phyloP scores from a whole-genome alignment of 2,329 filamentous ascomycete genomes.

The Orbilia brochopaga region DNA sequence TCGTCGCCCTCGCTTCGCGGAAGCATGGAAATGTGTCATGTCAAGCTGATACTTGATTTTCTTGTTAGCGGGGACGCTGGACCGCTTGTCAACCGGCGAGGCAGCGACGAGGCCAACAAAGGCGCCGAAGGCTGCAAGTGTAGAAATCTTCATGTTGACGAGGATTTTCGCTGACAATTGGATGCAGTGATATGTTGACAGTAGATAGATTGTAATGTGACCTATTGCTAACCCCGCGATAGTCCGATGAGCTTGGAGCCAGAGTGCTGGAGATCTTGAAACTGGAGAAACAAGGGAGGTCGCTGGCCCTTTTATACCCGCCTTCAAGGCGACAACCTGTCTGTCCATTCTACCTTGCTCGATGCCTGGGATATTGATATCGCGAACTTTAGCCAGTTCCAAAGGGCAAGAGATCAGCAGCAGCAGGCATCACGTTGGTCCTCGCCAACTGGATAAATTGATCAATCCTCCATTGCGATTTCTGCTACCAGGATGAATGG shows the following conservation, averaged over 20 bases:
- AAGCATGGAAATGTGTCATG: slow-evolving; percentile 48
- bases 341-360: slow-evolving; percentile 11
- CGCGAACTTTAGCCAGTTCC: slow-evolving; percentile 41
- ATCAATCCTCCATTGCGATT: not conserved
- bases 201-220: no score
- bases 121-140: slow-evolving; percentile 30
- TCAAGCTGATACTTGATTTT: slow-evolving; percentile 50
- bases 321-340: not conserved
- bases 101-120: slow-evolving; percentile 41
- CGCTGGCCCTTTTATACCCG: slow-evolving; percentile 39
- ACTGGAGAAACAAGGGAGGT: slow-evolving; percentile 49
- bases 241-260: slow-evolving; percentile 10
- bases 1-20: slow-evolving; percentile 49
- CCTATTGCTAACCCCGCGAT: slow-evolving; percentile 26
- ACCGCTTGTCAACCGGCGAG: slow-evolving; percentile 39
- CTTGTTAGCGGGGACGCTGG: slow-evolving; percentile 40
- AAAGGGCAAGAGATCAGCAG: slow-evolving; percentile 47
- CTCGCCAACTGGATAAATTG: slow-evolving; percentile 45
- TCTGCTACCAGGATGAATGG: not conserved
- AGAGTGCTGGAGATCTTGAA: slow-evolving; percentile 30
- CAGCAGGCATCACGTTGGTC: slow-evolving; percentile 34
- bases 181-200: slow-evolving; percentile 9
- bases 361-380: slow-evolving; percentile 19
- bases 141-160: slow-evolving; percentile 50
- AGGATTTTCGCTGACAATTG: slow-evolving; percentile 9